Evolutionary conservation across 345 rosid genomes (phyloP).

Genomic region (Gossypium thurberi): DNA sequence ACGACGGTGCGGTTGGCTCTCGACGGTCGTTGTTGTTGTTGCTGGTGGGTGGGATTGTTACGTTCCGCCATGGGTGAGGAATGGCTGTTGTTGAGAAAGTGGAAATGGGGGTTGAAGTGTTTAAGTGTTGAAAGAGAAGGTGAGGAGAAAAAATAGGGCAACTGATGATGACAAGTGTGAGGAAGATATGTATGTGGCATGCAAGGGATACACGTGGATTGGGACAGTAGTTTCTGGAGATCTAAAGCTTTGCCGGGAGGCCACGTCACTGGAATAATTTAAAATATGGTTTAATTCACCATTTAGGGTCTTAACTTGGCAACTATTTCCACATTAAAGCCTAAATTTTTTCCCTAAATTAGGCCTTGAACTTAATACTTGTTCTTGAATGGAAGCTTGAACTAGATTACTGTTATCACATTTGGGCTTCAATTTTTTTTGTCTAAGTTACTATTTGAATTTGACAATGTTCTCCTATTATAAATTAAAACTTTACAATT

Average conservation of each 20-base stretch:
- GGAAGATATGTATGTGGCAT: slow-evolving; percentile 7
- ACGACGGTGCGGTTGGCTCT: slow-evolving; percentile 14
- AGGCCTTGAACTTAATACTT: no score
- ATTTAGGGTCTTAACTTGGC: no score
- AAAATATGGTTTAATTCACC: no score
- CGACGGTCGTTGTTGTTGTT: slow-evolving; percentile 4
- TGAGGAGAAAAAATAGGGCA: not conserved
- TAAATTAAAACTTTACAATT: no score
- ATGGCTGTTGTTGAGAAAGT: not conserved
- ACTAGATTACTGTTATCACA: fast-evolving
- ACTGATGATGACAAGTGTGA: slow-evolving; percentile 18
- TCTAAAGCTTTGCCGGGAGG: not conserved
- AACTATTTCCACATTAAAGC: no score
- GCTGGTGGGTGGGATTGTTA: slow-evolving; percentile 15
- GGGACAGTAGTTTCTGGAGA: not conserved
- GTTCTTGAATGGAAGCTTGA: no score
- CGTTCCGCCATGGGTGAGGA: slow-evolving; percentile 24
- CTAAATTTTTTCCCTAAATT: no score
- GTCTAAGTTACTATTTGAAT: no score
- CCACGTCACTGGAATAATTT: no score
- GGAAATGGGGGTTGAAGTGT: not conserved
- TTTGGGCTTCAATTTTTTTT: no score
- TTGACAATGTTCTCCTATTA: no score
- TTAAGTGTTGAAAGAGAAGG: not conserved
- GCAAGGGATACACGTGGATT: slow-evolving; percentile 28